A percentile compares a stretch with the other conserved stretches of the same genome.
phyloP scores from a whole-genome alignment of 2,329 filamentous ascomycete genomes.

The Stachybotrys chartarum region DNA sequence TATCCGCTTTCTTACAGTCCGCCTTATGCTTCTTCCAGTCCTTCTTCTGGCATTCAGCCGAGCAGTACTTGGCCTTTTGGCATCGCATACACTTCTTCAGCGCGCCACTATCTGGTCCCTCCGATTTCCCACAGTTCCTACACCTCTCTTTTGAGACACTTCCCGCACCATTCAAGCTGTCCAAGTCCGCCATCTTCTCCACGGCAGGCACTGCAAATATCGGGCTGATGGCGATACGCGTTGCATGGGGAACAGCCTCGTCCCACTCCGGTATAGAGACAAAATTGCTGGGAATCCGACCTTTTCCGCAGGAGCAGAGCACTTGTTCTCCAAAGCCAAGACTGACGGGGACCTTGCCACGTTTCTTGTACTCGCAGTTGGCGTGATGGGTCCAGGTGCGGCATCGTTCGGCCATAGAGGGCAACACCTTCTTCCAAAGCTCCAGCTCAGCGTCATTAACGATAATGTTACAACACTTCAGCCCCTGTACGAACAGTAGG shows the following conservation, averaged over 20 bases:
- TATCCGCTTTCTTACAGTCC: conserved; percentile 24
- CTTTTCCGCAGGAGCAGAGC: conserved; percentile 39
- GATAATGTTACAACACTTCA: conserved; percentile 30
- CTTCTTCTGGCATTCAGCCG: conserved; percentile 41
- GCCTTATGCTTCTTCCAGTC: conserved; percentile 46
- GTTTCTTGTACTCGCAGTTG: conserved; percentile 34
- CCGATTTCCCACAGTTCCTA: conserved; percentile 26
- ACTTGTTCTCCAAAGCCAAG: conserved; percentile 25
- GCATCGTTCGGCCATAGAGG: conserved; percentile 38
- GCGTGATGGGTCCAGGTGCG: conserved; percentile 37
- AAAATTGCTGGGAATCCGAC: conserved; percentile 31
- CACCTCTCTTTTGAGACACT: conserved; percentile 19
- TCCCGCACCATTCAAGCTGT: conserved; percentile 5
- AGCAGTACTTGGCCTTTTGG: conserved; percentile 40
- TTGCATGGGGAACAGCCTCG: conserved; percentile 31
- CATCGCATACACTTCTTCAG: conserved; percentile 41
- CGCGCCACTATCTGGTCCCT: conserved; percentile 16
- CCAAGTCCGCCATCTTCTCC: conserved; percentile 29
- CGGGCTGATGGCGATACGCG: conserved; percentile 52
- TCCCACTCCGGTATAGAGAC: conserved; percentile 35
- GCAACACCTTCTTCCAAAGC: conserved; percentile 39
- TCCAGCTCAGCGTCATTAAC: conserved; percentile 51
- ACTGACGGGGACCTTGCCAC: conserved; percentile 30
- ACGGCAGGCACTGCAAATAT: conserved; percentile 37
- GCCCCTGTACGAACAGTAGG: conserved; percentile 25